Evolutionary conservation across 1,284 basidiomycete species (phyloP).

Genomic region (Rhodotorula mucilaginosa): DNA sequence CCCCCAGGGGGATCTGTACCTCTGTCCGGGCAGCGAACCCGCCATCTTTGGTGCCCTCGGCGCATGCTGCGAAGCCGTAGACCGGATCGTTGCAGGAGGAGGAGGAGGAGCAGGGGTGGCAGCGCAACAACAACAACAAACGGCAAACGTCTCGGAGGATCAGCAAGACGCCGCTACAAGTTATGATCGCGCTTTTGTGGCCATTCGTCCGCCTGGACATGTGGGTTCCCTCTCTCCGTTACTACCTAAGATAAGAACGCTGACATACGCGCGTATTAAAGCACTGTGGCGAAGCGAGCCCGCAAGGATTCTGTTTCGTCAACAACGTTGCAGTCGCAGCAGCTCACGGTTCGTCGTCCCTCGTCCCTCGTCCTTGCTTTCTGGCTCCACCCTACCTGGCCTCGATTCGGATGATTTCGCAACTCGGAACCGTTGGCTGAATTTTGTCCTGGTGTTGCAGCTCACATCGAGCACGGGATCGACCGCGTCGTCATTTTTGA

Average conservation of each 20-base stretch:
- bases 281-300: slow-evolving; percentile 82
- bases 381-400: too few species aligned
- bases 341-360: slow-evolving; percentile 63
- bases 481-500: slow-evolving; percentile 83
- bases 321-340: slow-evolving; percentile 90
- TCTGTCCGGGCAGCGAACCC: slow-evolving; percentile 65
- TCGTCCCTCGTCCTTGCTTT: background rate
- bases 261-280: slow-evolving; percentile 45
- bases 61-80: slow-evolving; percentile 80
- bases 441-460: slow-evolving; percentile 51
- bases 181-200: slow-evolving; percentile 67
- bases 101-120: background rate
- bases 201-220: slow-evolving; percentile 77
- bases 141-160: background rate
- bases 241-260: too few species aligned
- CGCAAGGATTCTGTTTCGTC: slow-evolving; percentile 82
- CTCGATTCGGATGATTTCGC: too few species aligned
- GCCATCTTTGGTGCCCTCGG: slow-evolving; percentile 74
- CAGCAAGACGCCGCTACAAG: background rate
- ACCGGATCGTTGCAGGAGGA: slow-evolving; percentile 55
- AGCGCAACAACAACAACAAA: background rate
- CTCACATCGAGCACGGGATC: slow-evolving; percentile 73
- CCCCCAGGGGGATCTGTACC: slow-evolving; percentile 78
- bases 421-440: too few species aligned
- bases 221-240: slow-evolving; percentile 8